Base-by-base conservation (phyloP, 108 stramenopile genomes). In the Discostella pseudostelligera region DNA sequence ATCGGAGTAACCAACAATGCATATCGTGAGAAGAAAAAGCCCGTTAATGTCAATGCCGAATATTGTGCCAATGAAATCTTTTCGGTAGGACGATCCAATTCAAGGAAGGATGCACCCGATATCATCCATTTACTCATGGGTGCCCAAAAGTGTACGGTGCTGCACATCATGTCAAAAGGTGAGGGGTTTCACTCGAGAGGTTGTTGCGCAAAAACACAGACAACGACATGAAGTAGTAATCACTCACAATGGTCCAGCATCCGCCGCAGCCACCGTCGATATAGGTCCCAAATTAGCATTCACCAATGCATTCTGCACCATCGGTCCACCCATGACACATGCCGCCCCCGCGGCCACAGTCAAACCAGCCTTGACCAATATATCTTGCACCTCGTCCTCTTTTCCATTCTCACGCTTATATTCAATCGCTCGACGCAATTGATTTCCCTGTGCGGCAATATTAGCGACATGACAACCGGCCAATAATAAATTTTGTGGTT, bases 111-210 rank as follows among this genome's bases (percentile, higher is more conserved):
- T 13, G 93, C 88, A 25, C 93, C 93, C 35, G 77, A 80, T 82
- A 94, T 91, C 59, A 89, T 65, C 87, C 89, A 90, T 56, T 94
- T 94, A 46, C 79, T 81, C 93, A 92, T 94, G 16, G 93, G 93
- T n/a, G 89, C 93, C 90, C 87, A 85, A 58, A 84, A 84, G 65
- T 79, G 78, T 14, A 81, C 78, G 25, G 82, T 80, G 43, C 51
- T 62, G 26, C 17, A 4, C 49, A 20, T 16, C 36, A n/a, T n/a
- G n/a, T n/a, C n/a, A n/a, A n/a, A n/a, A n/a, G n/a, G n/a, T n/a
- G n/a, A n/a, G n/a, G n/a, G n/a, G n/a, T 13, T 29, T 40, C n/a
- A 20, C 26, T 67, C 25, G 17, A 1, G 19, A 25, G 44, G 8
- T 56, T 3, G 51, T 55, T 9, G 21, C 21, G 46, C 40, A 39